phyloP scores from a whole-genome alignment of 768 basidiomycete species.

The Jaapia argillacea region DNA sequence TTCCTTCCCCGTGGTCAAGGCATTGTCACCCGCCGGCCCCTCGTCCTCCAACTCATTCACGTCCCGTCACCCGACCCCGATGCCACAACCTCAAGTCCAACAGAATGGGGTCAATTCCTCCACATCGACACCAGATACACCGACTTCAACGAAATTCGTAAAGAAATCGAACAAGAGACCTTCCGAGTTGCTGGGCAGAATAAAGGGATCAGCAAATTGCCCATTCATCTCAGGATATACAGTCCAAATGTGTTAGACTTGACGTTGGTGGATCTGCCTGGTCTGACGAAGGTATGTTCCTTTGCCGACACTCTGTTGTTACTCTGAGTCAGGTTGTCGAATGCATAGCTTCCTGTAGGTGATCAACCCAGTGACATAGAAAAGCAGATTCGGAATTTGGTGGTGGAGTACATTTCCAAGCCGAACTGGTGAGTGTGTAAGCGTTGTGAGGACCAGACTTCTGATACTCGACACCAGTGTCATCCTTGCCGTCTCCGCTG shows the following conservation, averaged over 20 bases:
- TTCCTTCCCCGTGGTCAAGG: conserved; percentile 85
- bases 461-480: conserved; percentile 40
- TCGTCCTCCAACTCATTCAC: conserved; percentile 93
- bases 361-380: conserved; percentile 99
- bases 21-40: conserved; percentile 92
- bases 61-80: conserved; percentile 57
- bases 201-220: conserved; percentile 94
- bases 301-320: background rate
- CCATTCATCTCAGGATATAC: conserved; percentile 92
- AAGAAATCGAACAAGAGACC: conserved; percentile 97
- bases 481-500: conserved; percentile 92
- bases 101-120: conserved; percentile 96
- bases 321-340: too few species aligned
- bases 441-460: background rate
- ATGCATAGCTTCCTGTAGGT: conserved; percentile 76
- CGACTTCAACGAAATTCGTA: conserved; percentile 90
- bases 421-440: conserved; percentile 71
- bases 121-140: conserved; percentile 95
- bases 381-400: conserved; percentile 86
- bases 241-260: conserved; percentile 93
- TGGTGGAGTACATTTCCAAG: conserved; percentile 94
- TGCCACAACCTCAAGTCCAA: conserved; percentile 32
- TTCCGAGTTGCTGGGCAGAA: conserved; percentile 97
- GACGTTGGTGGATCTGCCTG: conserved; percentile 93
- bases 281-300: conserved; percentile 78